Evolutionary conservation across 2,329 filamentous ascomycete genomes (phyloP).

Genomic region (Zymoseptoria pseudotritici): DNA sequence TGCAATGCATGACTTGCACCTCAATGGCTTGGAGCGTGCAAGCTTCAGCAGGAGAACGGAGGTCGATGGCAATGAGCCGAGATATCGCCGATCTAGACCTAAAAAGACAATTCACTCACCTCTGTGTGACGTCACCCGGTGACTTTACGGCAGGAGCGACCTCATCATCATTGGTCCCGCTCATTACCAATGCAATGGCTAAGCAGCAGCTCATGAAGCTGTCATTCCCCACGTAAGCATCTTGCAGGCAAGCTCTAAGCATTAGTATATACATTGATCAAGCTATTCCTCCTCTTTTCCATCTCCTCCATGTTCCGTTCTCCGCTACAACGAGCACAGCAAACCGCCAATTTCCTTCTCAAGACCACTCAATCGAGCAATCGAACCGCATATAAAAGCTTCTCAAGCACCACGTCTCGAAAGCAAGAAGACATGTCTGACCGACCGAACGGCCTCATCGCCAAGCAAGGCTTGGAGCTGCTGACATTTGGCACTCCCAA

Average conservation of each 20-base stretch:
- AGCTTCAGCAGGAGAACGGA: too few species aligned
- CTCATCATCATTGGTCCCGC: background rate
- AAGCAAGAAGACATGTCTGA: constrained; percentile 19
- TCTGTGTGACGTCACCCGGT: too few species aligned
- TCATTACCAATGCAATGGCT: background rate
- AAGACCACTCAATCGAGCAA: constrained; percentile 10
- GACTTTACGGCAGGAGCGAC: too few species aligned
- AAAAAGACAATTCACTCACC: too few species aligned
- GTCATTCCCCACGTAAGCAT: background rate
- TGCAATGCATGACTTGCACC: too few species aligned
- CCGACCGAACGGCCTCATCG: constrained; percentile 50
- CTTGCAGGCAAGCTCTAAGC: background rate
- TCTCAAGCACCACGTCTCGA: constrained; percentile 5
- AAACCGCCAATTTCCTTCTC: constrained; percentile 19
- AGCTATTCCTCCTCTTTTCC: constrained; percentile 11
- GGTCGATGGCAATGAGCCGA: too few species aligned
- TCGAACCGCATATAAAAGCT: constrained; percentile 4
- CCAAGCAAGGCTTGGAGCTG: constrained; percentile 58
- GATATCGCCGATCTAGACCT: too few species aligned
- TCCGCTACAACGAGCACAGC: constrained; percentile 21
- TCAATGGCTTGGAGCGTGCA: too few species aligned
- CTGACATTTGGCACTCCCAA: constrained; percentile 49
- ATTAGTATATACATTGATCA: constrained; percentile 12
- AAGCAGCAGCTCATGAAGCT: background rate
- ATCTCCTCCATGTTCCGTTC: constrained; percentile 20